Evolutionary conservation across 2,329 filamentous ascomycete species (phyloP), one percentile per base, ranked within the genome.

Genomic region (Colletotrichum plurivorum): DNA sequence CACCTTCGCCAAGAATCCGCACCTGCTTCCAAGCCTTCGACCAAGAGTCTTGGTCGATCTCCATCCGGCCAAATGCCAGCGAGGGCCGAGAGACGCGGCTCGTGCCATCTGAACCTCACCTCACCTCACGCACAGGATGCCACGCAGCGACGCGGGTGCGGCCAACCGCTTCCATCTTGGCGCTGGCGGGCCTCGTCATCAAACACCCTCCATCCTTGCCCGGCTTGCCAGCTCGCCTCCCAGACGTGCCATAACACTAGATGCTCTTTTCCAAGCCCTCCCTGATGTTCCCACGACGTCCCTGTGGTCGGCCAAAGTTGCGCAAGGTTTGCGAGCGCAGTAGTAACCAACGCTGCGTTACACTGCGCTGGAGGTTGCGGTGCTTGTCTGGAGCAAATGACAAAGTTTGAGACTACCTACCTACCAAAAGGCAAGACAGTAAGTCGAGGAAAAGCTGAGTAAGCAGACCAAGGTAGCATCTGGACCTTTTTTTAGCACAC

Each of bases 11-110:
- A 56, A 51, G 52, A 12, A 36, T 46, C 31, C 25, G 39, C 27
- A 43, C 31, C 16, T 58, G 48, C 41, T 60, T 46, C 62, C 43
- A 69, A 69, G 51, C 54, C 62, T 52, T 53, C 51, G 55, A 6
- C 67, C 62, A 66, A 61, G 67, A 69, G 36, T 61, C 67, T 69
- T 69, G 62, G 66, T 60, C 36, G 67, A 67, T 69, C 67, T 57
- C 25, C 36, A 41, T 54, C 54, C 61, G n/a, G 54, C n/a, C 49
- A 65, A 51, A 16, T 45, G 41, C 46, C 53, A 69, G 62, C 61
- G 43, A 58, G 65, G 60, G 60, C 61, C 60, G 55, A 59, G 66
- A 53, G 54, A 69, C 25, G 66, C 66, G 66, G 61, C 66, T 60
- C 61, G 66, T 66, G 66, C 66, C 61, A 68, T 65, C 66, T 66